Evolutionary conservation across 805 yeast species (phyloP).

Genomic region (Candida montana): DNA sequence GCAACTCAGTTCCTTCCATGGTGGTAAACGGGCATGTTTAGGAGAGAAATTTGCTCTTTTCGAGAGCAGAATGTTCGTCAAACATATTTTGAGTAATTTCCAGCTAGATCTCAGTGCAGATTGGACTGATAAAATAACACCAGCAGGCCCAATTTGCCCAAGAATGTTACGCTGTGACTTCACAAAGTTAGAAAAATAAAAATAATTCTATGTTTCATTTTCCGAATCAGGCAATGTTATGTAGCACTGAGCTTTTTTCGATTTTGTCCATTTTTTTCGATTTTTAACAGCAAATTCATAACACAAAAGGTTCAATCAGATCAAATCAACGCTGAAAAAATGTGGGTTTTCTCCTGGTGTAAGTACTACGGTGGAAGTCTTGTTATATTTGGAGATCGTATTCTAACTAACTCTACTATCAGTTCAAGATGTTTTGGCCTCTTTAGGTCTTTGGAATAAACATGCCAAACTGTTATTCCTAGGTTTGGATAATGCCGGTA

Average conservation of each 20-base stretch:
- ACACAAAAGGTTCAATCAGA: not conserved
- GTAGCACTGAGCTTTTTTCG: not conserved
- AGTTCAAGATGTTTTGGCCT: conserved; percentile 57
- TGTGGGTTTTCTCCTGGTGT: conserved; percentile 46
- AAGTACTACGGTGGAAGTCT: too few relatives aligned
- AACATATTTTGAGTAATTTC: conserved; percentile 32
- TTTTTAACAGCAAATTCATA: conserved; percentile 1
- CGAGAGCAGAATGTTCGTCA: conserved; percentile 37
- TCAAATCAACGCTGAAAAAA: conserved; percentile 10
- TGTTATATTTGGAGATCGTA: too few relatives aligned
- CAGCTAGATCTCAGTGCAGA: conserved; percentile 32
- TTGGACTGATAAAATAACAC: conserved; percentile 48
- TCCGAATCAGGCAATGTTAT: not conserved
- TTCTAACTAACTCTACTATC: too few relatives aligned
- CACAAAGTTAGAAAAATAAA: not conserved
- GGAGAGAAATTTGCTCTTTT: conserved; percentile 54
- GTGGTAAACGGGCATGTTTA: conserved; percentile 53
- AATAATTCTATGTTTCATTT: not conserved
- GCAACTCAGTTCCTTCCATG: conserved; percentile 50
- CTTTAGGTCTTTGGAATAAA: conserved; percentile 83
- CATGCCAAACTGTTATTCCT: conserved; percentile 94
- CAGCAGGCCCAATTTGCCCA: conserved; percentile 57
- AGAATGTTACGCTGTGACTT: conserved; percentile 23
- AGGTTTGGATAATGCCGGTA: conserved; percentile 98
- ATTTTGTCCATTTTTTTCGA: not conserved